These are phyloP conservation scores for Gyrodon lividus DNA, from an alignment of 768 basidiomycete genomes.

Conservation along the genomic window DNA sequence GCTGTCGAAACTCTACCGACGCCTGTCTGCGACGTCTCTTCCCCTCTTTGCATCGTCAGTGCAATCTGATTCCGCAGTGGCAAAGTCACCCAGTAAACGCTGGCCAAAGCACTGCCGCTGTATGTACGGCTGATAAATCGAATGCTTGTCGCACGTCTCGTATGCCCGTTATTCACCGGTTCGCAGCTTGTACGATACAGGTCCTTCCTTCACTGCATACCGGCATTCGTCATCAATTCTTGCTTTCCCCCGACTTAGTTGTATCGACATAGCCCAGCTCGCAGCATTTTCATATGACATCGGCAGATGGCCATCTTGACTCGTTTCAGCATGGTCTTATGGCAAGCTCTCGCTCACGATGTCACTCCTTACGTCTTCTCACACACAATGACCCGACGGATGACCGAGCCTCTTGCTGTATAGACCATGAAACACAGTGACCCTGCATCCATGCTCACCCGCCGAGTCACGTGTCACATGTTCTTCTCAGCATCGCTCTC, in stretches of 20 bases:
- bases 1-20: not conserved
- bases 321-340: not conserved
- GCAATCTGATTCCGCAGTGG: too few species aligned
- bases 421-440: too few species aligned
- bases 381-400: too few species aligned
- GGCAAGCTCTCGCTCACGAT: not conserved
- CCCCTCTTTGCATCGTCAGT: too few species aligned
- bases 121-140: not conserved
- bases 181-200: not conserved
- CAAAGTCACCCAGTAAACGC: too few species aligned
- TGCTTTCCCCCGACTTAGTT: not conserved
- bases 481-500: too few species aligned
- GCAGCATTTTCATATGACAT: not conserved
- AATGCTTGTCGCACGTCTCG: not conserved
- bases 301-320: not conserved
- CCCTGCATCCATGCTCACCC: too few species aligned
- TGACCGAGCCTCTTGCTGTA: too few species aligned
- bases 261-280: not conserved
- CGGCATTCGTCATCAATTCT: not conserved
- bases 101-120: not conserved
- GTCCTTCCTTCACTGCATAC: not conserved
- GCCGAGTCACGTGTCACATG: too few species aligned
- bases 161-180: not conserved
- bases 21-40: not conserved
- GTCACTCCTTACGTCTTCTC: too few species aligned